A percentile compares a stretch with the other conserved stretches of the same genome.
Conservation (phyloP, 2,329 filamentous ascomycete species). For the Parafenestella ontariensis region DNA sequence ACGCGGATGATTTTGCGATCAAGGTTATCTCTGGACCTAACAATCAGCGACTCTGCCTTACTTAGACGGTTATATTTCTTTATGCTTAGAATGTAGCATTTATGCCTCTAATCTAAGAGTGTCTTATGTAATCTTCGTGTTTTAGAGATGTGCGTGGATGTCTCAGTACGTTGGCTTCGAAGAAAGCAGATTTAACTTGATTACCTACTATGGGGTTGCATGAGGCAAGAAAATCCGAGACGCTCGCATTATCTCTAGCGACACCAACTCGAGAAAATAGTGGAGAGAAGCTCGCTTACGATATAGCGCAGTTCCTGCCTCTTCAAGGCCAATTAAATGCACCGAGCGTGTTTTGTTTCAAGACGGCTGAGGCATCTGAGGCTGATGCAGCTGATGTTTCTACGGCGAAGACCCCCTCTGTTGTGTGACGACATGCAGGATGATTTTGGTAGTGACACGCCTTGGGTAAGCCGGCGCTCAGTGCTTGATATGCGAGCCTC, state of each 20-base stretch:
- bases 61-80: not conserved
- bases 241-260: too few species aligned
- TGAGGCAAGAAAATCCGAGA: too few species aligned
- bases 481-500: constrained; percentile 20
- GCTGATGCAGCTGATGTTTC: constrained; percentile 24
- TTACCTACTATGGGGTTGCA: too few species aligned
- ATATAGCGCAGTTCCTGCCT: not conserved
- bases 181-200: too few species aligned
- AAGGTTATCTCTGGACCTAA: not conserved
- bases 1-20: not conserved
- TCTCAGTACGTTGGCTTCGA: too few species aligned
- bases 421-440: constrained; percentile 10
- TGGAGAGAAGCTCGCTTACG: not conserved
- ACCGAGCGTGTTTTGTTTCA: constrained; percentile 22
- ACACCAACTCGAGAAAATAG: not conserved
- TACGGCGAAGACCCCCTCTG: constrained; percentile 4
- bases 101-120: not conserved
- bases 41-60: not conserved
- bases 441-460: not conserved
- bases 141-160: too few species aligned
- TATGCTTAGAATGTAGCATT: not conserved
- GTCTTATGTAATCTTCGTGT: too few species aligned
- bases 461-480: not conserved
- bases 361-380: constrained; percentile 10
- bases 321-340: constrained; percentile 6